Conservation (phyloP, 73 alveolate species). For the Durusdinium trenchii region DNA sequence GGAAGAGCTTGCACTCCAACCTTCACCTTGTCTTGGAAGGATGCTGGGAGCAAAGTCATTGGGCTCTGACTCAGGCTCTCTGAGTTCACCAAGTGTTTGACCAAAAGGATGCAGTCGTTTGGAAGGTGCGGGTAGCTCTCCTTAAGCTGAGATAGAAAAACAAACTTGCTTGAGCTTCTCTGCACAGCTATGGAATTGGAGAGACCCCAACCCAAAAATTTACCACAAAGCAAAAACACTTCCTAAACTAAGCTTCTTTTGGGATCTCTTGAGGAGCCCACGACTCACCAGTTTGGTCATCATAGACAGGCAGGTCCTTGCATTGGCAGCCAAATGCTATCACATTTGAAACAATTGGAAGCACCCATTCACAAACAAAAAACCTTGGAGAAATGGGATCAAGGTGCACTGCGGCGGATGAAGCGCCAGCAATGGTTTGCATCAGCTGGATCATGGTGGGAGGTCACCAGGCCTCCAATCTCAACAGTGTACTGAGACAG, state of each 20-base stretch:
- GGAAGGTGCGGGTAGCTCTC: background rate
- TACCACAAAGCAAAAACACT: background rate
- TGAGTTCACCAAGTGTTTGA: background rate
- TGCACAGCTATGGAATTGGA: background rate
- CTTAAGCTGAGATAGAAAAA: background rate
- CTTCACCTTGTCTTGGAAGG: background rate
- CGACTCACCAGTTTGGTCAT: background rate
- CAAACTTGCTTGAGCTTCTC: background rate
- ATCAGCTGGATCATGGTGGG: background rate
- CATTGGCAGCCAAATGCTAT: background rate
- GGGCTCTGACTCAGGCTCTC: background rate
- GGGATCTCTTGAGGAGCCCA: background rate
- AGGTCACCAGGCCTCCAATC: background rate
- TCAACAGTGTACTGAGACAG: background rate
- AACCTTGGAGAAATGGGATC: background rate
- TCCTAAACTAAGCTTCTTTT: background rate
- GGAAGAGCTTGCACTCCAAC: background rate
- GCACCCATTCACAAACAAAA: background rate
- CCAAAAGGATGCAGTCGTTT: background rate
- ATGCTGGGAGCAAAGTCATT: background rate
- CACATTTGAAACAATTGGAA: background rate
- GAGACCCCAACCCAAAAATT: background rate
- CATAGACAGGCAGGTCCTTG: background rate
- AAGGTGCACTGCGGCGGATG: conserved; percentile 3
- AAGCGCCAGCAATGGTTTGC: conserved; percentile 58